Percentiles rank a stretch among this genome's conserved stretches.
These are phyloP conservation scores for Eucalyptus regnans DNA, from an alignment of 345 rosid genomes.

Conservation along the genomic window DNA sequence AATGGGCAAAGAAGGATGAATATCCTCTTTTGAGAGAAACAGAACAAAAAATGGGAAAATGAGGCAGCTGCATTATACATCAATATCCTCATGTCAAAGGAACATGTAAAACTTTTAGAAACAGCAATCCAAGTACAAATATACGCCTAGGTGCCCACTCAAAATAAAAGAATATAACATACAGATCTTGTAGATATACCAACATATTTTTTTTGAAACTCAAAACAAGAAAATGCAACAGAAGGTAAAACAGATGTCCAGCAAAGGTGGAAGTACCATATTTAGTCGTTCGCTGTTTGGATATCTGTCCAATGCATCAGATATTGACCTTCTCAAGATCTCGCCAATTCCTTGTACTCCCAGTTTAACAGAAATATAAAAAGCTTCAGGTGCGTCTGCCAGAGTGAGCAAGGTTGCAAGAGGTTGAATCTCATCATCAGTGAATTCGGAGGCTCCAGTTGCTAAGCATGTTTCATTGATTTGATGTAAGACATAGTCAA, in stretches of 20 bases:
- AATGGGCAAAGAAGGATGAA: neutral
- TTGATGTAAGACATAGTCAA: slow-evolving; percentile 79
- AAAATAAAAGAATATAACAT: neutral
- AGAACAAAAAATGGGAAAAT: neutral
- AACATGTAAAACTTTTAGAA: neutral
- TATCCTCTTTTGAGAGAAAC: neutral
- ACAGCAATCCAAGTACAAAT: neutral
- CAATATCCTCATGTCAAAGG: neutral
- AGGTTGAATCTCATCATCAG: slow-evolving; percentile 80
- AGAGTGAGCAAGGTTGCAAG: slow-evolving; percentile 67
- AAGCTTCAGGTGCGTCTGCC: slow-evolving; percentile 96
- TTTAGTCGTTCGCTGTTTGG: slow-evolving; percentile 78
- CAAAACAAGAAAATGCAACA: neutral
- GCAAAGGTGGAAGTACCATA: slow-evolving; percentile 31
- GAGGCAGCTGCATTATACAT: neutral
- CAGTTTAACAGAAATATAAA: slow-evolving; percentile 85
- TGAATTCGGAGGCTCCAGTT: slow-evolving; percentile 78
- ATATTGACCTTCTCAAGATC: slow-evolving; percentile 82
- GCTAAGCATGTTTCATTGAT: slow-evolving; percentile 68
- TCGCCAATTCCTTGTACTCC: slow-evolving; percentile 95
- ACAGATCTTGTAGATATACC: neutral
- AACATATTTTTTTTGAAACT: neutral
- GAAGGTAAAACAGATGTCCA: neutral
- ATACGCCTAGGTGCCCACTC: neutral
- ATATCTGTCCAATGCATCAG: slow-evolving; percentile 67